These are phyloP conservation scores for Zymoseptoria crescenta DNA, from an alignment of 2,329 filamentous ascomycete genomes.

Conservation along the genomic window DNA sequence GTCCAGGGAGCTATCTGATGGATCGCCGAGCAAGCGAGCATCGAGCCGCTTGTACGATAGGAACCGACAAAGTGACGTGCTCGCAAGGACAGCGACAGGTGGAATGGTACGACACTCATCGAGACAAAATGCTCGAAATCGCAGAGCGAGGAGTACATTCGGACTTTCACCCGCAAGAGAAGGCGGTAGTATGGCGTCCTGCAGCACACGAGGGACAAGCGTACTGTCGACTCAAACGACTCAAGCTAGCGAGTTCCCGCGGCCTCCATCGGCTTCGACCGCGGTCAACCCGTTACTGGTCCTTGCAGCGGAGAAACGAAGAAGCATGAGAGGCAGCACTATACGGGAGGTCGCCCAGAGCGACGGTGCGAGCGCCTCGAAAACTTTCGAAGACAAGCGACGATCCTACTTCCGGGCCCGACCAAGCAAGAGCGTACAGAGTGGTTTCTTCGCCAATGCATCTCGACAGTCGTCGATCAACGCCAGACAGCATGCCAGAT, in stretches of 20 bases:
- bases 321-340: constrained; percentile 25
- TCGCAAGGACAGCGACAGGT: constrained; percentile 21
- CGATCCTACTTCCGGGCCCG: constrained; percentile 37
- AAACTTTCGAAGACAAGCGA: constrained; percentile 35
- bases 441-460: constrained; percentile 33
- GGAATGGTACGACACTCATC: constrained; percentile 26
- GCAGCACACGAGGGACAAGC: constrained; percentile 34
- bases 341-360: constrained; percentile 34
- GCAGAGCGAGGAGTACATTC: constrained; percentile 16
- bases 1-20: constrained; percentile 26
- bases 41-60: constrained; percentile 27
- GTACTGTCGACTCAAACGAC: constrained; percentile 33
- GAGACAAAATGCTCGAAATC: constrained; percentile 15
- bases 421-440: constrained; percentile 31
- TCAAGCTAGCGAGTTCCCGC: constrained; percentile 31
- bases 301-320: constrained; percentile 27
- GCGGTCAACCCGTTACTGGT: constrained; percentile 20
- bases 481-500: constrained; percentile 9
- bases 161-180: constrained; percentile 23
- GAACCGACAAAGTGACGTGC: constrained; percentile 20
- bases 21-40: constrained; percentile 26
- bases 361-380: constrained; percentile 31
- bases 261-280: constrained; percentile 24
- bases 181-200: constrained; percentile 31
- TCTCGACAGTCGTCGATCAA: constrained; percentile 17